A percentile compares a stretch with the other conserved stretches of the same genome.
These are phyloP conservation scores for Phanerochaete sordida DNA, from an alignment of 768 basidiomycete species.

Conservation along the genomic window DNA sequence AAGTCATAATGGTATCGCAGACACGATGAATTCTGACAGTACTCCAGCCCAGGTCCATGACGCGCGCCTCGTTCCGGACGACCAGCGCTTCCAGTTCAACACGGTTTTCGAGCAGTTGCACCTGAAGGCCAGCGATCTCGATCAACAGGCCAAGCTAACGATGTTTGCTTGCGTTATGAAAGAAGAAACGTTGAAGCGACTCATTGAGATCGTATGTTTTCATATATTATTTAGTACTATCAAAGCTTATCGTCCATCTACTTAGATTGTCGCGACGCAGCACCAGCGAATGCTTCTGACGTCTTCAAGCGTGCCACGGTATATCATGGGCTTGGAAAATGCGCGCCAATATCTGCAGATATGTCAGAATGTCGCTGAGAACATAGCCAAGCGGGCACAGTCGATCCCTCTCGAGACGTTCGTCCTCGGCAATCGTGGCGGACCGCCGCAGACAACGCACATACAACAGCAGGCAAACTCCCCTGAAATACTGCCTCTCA, in stretches of 20 bases:
- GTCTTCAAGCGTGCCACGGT: not conserved
- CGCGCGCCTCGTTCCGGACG: not conserved
- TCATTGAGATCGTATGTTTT: constrained; percentile 2
- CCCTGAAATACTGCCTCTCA: not conserved
- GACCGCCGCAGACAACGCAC: not conserved
- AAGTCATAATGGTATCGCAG: too few relatives aligned
- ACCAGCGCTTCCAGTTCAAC: not conserved
- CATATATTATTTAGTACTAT: too few relatives aligned
- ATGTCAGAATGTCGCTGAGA: constrained; percentile 23
- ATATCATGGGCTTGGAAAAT: not conserved
- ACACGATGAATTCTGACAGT: too few relatives aligned
- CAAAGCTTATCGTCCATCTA: not conserved
- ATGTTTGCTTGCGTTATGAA: not conserved
- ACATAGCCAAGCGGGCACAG: constrained; percentile 11
- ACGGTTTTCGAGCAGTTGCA: not conserved
- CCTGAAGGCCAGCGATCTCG: not conserved
- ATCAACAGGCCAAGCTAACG: not conserved
- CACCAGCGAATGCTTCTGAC: not conserved
- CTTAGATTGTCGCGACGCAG: not conserved
- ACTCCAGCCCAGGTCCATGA: not conserved
- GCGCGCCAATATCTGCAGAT: constrained; percentile 38
- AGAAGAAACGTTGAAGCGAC: not conserved
- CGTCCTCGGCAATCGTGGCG: not conserved
- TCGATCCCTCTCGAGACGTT: not conserved
- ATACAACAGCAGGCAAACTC: not conserved